These are phyloP conservation scores for Aspergillus hancockii DNA, from an alignment of 495 filamentous ascomycete genomes.

Conservation along the genomic window DNA sequence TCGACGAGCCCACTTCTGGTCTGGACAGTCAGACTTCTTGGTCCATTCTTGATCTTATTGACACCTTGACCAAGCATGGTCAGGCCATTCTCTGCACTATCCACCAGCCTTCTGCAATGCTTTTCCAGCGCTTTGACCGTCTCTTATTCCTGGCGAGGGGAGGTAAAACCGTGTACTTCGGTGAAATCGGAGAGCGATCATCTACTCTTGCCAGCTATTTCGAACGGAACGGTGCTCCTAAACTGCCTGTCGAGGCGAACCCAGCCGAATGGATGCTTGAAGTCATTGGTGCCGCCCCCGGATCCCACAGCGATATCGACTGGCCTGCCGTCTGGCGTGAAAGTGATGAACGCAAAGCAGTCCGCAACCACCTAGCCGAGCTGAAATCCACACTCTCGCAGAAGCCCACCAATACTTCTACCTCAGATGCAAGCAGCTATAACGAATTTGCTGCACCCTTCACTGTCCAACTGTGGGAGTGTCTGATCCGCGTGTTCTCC, in stretches of 20 bases:
- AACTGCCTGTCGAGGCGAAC: constrained; percentile 72
- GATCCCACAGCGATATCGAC: constrained; percentile 71
- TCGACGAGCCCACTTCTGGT: constrained; percentile 89
- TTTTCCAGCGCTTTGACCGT: constrained; percentile 94
- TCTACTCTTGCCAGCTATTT: constrained; percentile 75
- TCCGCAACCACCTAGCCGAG: constrained; percentile 68
- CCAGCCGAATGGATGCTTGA: constrained; percentile 98
- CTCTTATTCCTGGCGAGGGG: constrained; percentile 81
- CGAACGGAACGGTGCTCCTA: constrained; percentile 71
- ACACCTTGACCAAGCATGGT: constrained; percentile 83
- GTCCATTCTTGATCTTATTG: constrained; percentile 81
- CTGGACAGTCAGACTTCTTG: constrained; percentile 89
- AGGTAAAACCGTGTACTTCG: constrained; percentile 87
- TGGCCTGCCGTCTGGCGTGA: constrained; percentile 83
- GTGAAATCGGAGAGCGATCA: constrained; percentile 82
- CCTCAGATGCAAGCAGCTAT: constrained; percentile 33
- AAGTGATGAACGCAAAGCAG: constrained; percentile 65
- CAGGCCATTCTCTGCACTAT: constrained; percentile 95
- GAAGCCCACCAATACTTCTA: constrained; percentile 33
- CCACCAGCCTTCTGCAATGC: constrained; percentile 91
- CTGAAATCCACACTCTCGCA: constrained; percentile 63
- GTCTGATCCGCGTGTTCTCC: constrained; percentile 53
- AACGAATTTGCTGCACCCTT: constrained; percentile 59
- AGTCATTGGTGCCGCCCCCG: constrained; percentile 89
- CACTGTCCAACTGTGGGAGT: constrained; percentile 50